Evolutionary conservation across 2,329 filamentous ascomycete species (phyloP), one percentile per base, ranked within the genome.

Genomic region (Sclerotinia sclerotiorum): DNA sequence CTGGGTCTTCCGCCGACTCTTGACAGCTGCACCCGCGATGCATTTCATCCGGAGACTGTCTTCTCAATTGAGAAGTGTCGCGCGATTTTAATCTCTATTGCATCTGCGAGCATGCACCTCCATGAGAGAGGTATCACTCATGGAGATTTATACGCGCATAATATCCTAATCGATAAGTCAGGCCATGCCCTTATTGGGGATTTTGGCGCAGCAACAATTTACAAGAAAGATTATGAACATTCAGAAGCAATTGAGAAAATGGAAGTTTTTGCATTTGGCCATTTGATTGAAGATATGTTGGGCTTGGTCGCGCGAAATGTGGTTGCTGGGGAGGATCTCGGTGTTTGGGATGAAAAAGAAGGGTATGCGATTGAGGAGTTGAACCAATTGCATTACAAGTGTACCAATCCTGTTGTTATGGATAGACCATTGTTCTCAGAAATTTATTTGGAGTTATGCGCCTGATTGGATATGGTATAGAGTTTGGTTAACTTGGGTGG

Each of bases 61-160:
- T 69, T 82, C 46, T 74, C 77, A 0, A 67, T 76, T 48, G 67
- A 72, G 6, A 76, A 76, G 35, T 79, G 76, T 35, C 71, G 80
- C 49, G 68, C 69, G 15, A 80, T 84, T 65, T 75, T 84, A 1
- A 70, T 73, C 0, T 79, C 79, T 10, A 77, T 84, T 44, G 80
- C 82, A 3, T 77, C 79, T 19, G 82, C 80, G 0, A 79, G 80
- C 2, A 75, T 68, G 24, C 82, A 84, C 71, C 76, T 84, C 15
- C 83, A 84, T 70, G 74, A 70, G 10, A 75, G 77, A 44, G 80
- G 80, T 7, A 80, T 84, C 24, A 74, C 78, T 8, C 82, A 84
- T 69, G 82, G 83, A 24, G 82, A 83, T 71, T 67, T 84, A 48
- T 82, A 82, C 63, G 81, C 82, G 15, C 81, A 83, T 72, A 83